Base-by-base conservation (phyloP, 1,284 basidiomycete species). In the Fomitopsis betulina region DNA sequence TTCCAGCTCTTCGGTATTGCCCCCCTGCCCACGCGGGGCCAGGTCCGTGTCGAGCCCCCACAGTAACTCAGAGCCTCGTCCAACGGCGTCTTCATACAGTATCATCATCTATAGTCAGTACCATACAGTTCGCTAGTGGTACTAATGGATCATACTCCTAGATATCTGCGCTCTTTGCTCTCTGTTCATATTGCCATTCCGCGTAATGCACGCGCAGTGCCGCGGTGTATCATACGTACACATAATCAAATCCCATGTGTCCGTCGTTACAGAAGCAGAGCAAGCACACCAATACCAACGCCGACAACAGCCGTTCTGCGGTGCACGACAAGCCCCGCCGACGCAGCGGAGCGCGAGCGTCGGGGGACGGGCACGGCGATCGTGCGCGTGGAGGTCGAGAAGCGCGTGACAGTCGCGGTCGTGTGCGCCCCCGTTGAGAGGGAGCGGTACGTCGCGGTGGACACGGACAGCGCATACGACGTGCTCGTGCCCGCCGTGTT, bases 1-100 rank as follows among this genome's bases (percentile, higher is more conserved):
- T 15, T 3, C 13, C 23, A 65, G 63, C 57, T 65, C 15, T 65
- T 65, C 51, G 60, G 63, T n/a, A 63, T 65, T 56, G 55, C 57
- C 37, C 1, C 15, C 25, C 45, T 13, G 6, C 8, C 8, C 13
- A 1, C 5, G 45, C 45, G 30, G 15, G 45, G 23, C 27, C 45
- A 30, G 15, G 25, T 30, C 1, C 23, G 7, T 2, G 25, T 23
- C 45, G 25, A 47, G 3, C 13, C 17, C 8, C 45, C 10, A 13
- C 45, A 47, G 23, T 47, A 47, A 30, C 3, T 9, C 12, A 42
- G 39, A 21, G 3, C 15, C 15, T 35, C 35, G 32, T 12, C 12
- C 32, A 33, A 6, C 12, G 5, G 32, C 32, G 32, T 5, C 35
- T 10, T 3, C 35, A 37, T 15, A 42, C 15, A 1, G 23, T 21